Base-by-base conservation (phyloP, 163 green algal genomes). In the Scenedesmus sp. region DNA sequence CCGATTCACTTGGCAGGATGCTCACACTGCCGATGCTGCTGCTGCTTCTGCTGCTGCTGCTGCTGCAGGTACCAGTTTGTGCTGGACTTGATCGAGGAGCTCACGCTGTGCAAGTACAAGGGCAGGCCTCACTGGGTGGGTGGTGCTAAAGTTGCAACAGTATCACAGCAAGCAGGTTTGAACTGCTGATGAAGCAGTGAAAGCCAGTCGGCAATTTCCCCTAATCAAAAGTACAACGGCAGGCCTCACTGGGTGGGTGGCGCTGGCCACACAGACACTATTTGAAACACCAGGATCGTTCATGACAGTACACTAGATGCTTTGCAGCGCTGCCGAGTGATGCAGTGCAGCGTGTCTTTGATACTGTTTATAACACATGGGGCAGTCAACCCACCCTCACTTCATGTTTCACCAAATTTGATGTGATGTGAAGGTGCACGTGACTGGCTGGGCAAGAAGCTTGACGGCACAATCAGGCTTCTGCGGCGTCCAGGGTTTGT, bases 91-190 rank as follows among this genome's bases (percentile, higher is more conserved):
- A 73, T 93, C 20, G 90, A 93, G 84, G n/a, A 91, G 16, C 4
- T 93, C 20, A 93, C 90, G 9, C 84, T 93, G 6, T 64, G 60
- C 85, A 90, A 56, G 88, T 92, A 88, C 77, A 62, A 92, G 26
- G 88, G 88, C 10, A 26, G 79, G 6, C 77, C 79, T n/a, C 88
- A 92, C 54, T 88, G 60, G 76, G 70, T 79, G 70, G 34, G 34
- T 46, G 34, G 34, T 46, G 34, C 34, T 46, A 46, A 46, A 46
- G 34, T 46, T 46, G 34, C 34, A 46, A 46, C 34, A 46, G 34
- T 46, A 46, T 46, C 34, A 46, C 34, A 46, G 34, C 34, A 46
- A 46, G 34, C 34, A 46, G 0, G 34, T 46, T 46, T 46, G 34
- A 46, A 46, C 34, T 46, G 34, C 34, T 46, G 34, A 46, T 46